phyloP scores from a whole-genome alignment of 371 early-diverging fungal species.

The Batkoa obscura region DNA sequence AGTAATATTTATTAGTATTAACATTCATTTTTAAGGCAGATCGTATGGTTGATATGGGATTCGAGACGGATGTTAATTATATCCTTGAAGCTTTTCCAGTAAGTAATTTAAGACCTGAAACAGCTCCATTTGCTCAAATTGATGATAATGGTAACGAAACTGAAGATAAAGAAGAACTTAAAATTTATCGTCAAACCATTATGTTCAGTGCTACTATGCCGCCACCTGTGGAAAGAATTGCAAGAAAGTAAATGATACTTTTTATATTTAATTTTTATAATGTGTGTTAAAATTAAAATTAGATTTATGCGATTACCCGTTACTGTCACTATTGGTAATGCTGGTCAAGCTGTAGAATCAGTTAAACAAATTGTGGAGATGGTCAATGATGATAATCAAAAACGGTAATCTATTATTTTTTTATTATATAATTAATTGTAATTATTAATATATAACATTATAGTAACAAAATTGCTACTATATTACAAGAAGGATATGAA shows the following conservation, averaged over 20 bases:
- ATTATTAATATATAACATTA: neutral
- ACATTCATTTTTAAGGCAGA: constrained; percentile 29
- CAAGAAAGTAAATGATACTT: constrained; percentile 41
- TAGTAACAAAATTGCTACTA: constrained; percentile 50
- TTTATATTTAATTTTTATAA: no score
- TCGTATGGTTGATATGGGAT: constrained; percentile 97
- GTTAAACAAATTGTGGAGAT: constrained; percentile 92
- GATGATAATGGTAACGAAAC: constrained; percentile 76
- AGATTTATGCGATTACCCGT: constrained; percentile 79
- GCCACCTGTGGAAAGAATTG: constrained; percentile 80
- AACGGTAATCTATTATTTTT: constrained; percentile 38
- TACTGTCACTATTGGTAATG: constrained; percentile 92
- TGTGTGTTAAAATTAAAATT: neutral
- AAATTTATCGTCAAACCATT: constrained; percentile 84
- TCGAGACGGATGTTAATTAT: constrained; percentile 83
- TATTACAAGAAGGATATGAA: constrained; percentile 46
- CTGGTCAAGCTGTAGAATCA: constrained; percentile 92
- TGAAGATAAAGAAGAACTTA: neutral
- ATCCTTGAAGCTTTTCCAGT: constrained; percentile 87
- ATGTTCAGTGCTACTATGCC: constrained; percentile 99
- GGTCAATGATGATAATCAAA: constrained; percentile 66
- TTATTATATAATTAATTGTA: neutral
- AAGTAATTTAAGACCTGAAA: constrained; percentile 69
- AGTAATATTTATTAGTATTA: neutral
- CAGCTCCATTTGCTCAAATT: constrained; percentile 44